Evolutionary conservation across 2,329 filamentous ascomycete species (phyloP).

Genomic region (Curvularia sp.): DNA sequence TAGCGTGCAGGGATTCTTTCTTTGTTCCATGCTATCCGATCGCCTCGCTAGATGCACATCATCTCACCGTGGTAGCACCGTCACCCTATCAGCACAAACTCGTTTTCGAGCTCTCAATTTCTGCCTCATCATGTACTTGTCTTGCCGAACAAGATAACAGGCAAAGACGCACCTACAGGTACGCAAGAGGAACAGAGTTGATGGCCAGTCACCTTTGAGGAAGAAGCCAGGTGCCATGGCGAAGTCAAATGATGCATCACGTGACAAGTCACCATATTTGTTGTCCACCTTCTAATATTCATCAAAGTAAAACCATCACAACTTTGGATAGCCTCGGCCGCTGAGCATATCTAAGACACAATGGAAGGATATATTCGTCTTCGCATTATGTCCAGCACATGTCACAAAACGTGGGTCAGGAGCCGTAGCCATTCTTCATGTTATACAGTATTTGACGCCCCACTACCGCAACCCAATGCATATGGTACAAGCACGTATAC

Average conservation of each 20-base stretch:
- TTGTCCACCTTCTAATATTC: not conserved
- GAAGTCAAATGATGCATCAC: not conserved
- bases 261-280: not conserved
- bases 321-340: not conserved
- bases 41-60: conserved; percentile 2
- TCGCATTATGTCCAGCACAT: not conserved
- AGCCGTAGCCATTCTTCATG: not conserved
- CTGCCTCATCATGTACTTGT: not conserved
- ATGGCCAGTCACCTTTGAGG: not conserved
- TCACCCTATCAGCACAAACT: not conserved
- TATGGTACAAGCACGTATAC: conserved; percentile 33
- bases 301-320: not conserved
- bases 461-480: conserved; percentile 13
- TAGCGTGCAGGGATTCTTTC: not conserved
- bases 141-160: too few relatives aligned
- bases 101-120: not conserved
- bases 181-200: not conserved
- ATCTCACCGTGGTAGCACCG: not conserved
- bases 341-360: not conserved
- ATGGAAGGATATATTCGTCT: not conserved
- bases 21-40: conserved; percentile 1
- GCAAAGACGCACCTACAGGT: not conserved
- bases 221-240: not conserved
- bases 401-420: not conserved
- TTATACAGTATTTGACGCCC: conserved; percentile 3